Base-by-base conservation (phyloP, 2,329 filamentous ascomycete species). In the Sclerotinia borealis region DNA sequence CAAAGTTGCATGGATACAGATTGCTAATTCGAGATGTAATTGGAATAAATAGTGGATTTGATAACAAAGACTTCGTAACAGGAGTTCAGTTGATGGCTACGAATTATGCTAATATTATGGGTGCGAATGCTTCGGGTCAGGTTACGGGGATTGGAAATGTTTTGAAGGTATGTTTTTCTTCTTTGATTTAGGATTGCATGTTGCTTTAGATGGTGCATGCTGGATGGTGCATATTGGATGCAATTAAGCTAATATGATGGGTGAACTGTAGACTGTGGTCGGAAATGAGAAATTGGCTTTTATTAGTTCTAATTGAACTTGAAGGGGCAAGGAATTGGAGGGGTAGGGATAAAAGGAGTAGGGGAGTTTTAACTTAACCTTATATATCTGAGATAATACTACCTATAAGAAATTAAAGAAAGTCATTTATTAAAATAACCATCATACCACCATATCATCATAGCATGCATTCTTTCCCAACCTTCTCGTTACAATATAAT, bases 31-130 rank as follows among this genome's bases (percentile, higher is more conserved):
- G 15, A 13, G 17, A 25, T n/a, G n/a, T n/a, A n/a, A n/a, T n/a
- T n/a, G n/a, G n/a, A n/a, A n/a, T n/a, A 1, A 27, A 17, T 9
- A 62, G 83, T 74, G 82, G 78, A 59, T 86, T 86, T 64, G 83
- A 86, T 70, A 80, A 75, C 15, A 66, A 79, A 68, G 80, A 74
- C 11, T 86, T 85, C 66, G 79, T 80, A 11, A 78, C 76, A n/a
- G 83, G 83, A 13, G 79, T 85, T 37, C 83, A 85, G 75, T 75
- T 83, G n/a, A 79, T 85, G 75, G 75, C 80, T 10, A 75, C 80
- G 36, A 82, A 78, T 66, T 86, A 79, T 71, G 76, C 77, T 3
- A 79, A 78, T 61, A 76, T 85, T 19, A 79, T 85, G 74, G 80
- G 81, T 67, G 61, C 59, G 3, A 80, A 81, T 39, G 81, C 81